These are phyloP conservation scores for Yarrowia keelungensis DNA, from an alignment of 805 yeast genomes.

Conservation along the genomic window DNA sequence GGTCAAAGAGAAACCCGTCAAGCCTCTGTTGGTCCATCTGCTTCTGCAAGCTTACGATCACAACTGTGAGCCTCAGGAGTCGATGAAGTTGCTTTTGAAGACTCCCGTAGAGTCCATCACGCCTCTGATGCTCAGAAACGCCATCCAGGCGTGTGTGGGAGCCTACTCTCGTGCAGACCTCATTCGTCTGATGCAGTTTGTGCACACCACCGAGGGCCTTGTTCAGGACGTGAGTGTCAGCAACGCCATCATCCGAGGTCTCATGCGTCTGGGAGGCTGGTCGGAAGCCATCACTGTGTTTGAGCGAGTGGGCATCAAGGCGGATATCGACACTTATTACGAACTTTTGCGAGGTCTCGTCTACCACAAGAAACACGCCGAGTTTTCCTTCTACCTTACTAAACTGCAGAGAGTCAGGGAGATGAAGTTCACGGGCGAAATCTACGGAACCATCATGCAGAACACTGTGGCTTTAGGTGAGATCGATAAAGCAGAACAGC, in stretches of 20 bases:
- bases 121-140: constrained; percentile 16
- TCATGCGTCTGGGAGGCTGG: constrained; percentile 34
- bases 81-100: background rate
- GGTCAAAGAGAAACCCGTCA: background rate
- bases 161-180: constrained; percentile 9
- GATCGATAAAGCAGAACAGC: constrained; percentile 9
- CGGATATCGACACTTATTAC: background rate
- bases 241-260: constrained; percentile 13
- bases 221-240: background rate
- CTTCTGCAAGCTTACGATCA: constrained; percentile 16
- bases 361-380: background rate
- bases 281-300: constrained; percentile 21
- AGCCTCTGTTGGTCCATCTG: constrained; percentile 3
- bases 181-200: background rate
- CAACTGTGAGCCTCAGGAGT: constrained; percentile 1
- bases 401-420: background rate
- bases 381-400: constrained; percentile 8
- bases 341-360: constrained; percentile 1
- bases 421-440: background rate
- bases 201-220: constrained; percentile 1
- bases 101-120: background rate
- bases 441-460: constrained; percentile 14
- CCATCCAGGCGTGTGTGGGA: constrained; percentile 13
- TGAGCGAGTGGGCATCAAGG: background rate
- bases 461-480: background rate